Conservation (phyloP, 2,329 filamentous ascomycete species). For the Fusarium zealandicum region DNA sequence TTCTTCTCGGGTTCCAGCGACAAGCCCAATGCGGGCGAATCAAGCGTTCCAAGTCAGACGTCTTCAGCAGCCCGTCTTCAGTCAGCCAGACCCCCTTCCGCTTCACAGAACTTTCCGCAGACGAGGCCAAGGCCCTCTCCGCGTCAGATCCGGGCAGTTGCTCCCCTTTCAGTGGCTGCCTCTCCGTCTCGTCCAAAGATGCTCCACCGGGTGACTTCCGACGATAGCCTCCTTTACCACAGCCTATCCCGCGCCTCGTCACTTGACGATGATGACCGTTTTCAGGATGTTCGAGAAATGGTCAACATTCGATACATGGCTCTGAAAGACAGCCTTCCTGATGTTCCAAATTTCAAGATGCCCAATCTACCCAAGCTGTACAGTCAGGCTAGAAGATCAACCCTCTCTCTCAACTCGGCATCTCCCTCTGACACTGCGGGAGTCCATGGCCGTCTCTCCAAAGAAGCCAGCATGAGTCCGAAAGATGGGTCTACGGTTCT, state of each 20-base stretch:
- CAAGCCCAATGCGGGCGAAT: slow-evolving; percentile 24
- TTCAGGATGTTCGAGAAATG: slow-evolving; percentile 81
- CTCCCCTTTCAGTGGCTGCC: slow-evolving; percentile 10
- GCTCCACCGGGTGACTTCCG: slow-evolving; percentile 52
- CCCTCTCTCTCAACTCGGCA: slow-evolving; percentile 44
- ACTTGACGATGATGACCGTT: slow-evolving; percentile 82
- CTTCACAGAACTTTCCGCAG: slow-evolving; percentile 9
- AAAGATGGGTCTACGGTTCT: slow-evolving; percentile 47
- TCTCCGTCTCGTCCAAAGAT: slow-evolving; percentile 36
- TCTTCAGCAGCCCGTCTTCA: slow-evolving; percentile 9
- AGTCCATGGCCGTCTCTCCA: slow-evolving; percentile 39
- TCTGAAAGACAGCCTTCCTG: slow-evolving; percentile 85
- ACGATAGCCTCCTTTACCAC: slow-evolving; percentile 80
- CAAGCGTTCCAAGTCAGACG: slow-evolving; percentile 6
- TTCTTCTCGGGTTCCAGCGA: slow-evolving; percentile 50
- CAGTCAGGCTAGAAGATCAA: slow-evolving; percentile 41
- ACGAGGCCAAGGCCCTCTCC: slow-evolving; percentile 22
- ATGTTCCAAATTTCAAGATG: slow-evolving; percentile 78
- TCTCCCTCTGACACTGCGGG: slow-evolving; percentile 38
- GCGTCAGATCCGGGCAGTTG: slow-evolving; percentile 11
- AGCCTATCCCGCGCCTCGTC: slow-evolving; percentile 81
- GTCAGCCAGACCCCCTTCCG: slow-evolving; percentile 5
- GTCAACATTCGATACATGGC: slow-evolving; percentile 91
- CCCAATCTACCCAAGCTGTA: slow-evolving; percentile 66
- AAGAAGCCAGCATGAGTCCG: slow-evolving; percentile 15